Evolutionary conservation across 352 stramenopile species (phyloP), one percentile per base, ranked within the genome.

Genomic region (Thraustotheca clavata): DNA sequence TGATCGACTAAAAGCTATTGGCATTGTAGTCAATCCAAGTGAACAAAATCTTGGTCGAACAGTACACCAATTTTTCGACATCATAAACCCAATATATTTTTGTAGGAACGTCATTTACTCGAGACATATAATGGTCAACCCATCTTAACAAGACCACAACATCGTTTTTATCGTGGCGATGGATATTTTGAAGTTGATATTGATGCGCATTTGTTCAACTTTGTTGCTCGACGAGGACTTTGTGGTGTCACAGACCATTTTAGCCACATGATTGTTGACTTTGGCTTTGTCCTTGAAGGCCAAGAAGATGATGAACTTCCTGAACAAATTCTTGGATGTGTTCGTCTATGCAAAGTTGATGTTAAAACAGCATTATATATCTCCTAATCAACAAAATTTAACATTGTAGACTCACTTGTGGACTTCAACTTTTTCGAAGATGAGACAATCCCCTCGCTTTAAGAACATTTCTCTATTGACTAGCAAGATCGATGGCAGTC

Each of bases 101-200:
- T 18, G 1, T 48, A 60, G 48, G 80, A 92, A 49, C 76, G 78
- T 18, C 83, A 87, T 43, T 67, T 92, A 43, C 71, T 92, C 3
- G 83, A 92, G 60, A 89, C 83, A 0, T 92, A 92, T 69, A 91
- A 91, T 22, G 83, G 83, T 0, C 83, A 92, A 47, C 83, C 80
- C 0, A 89, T 92, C 61, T 72, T 92, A 35, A 92, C 83, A 3
- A 79, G 83, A 0, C 83, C 83, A 14, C 83, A 92, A 68, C 83
- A 92, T 32, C 76, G 72, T 8, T 92, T 92, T 62, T 87, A 87
- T 41, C 70, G 62, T 7, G 80, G 79, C 2, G 71, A 85, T 18
- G 73, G 77, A 33, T 92, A 92, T 73, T 90, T 90, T 68, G 83
- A 92, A 50, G 76, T 92, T 12, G 83, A 92, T 48, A 80, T 92